Percentiles rank a stretch among this genome's conserved stretches.
Evolutionary conservation across 352 stramenopile species (phyloP).

Genomic region (Pythium coloratum): DNA sequence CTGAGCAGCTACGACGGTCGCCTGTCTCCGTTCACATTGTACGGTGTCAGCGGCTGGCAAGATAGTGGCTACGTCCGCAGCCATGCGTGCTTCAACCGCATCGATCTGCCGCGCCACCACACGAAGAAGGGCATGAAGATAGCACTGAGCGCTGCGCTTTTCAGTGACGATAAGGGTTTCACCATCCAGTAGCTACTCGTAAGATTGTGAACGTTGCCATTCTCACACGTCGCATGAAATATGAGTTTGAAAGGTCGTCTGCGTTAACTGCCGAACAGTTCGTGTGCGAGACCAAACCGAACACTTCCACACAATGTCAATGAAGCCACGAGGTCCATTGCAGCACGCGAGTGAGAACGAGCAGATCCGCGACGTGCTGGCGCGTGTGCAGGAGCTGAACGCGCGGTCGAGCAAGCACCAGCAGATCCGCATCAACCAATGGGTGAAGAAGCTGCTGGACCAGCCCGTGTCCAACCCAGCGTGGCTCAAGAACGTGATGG

Average conservation of each 20-base stretch:
- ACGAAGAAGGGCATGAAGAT: conserved; percentile 18
- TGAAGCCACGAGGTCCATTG: not conserved
- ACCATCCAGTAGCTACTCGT: conserved; percentile 9
- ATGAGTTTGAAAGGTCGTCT: not conserved
- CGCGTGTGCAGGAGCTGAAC: conserved; percentile 46
- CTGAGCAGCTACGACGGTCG: conserved; percentile 29
- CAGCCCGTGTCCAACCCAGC: conserved; percentile 52
- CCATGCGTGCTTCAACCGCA: conserved; percentile 50
- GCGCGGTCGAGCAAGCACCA: conserved; percentile 43
- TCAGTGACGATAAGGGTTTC: conserved; percentile 20
- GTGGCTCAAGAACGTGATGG: conserved; percentile 61
- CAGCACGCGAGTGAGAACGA: conserved; percentile 27
- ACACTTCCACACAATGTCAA: not conserved
- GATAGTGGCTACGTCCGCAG: conserved; percentile 48
- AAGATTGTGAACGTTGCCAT: not conserved
- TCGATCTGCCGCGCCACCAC: conserved; percentile 83
- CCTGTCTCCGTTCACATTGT: conserved; percentile 27
- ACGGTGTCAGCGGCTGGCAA: conserved; percentile 22
- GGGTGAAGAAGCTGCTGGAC: conserved; percentile 53
- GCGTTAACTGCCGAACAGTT: not conserved
- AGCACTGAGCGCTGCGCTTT: conserved; percentile 15
- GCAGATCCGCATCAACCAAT: conserved; percentile 61
- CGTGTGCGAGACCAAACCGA: not conserved
- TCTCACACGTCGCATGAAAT: not conserved
- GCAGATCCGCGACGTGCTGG: conserved; percentile 35